Base-by-base conservation (phyloP, 257 asterid genomes). In the Ligustrum vulgare region DNA sequence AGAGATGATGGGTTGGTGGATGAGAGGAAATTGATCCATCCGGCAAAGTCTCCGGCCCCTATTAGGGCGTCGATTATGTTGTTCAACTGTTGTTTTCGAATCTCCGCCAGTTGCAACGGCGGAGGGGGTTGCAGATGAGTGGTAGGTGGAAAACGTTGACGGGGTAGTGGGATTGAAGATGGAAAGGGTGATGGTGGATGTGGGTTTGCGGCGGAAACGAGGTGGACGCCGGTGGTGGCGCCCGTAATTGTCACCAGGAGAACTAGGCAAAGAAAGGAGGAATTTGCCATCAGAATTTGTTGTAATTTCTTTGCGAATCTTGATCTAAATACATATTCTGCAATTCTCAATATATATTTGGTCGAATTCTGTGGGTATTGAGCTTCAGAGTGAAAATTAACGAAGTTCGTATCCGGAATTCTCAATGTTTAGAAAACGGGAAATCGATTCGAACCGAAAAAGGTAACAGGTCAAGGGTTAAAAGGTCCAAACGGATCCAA, bases 11-110 rank as follows among this genome's bases (percentile, higher is more conserved):
- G 66, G 75, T 89, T 81, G 75, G 91, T 37, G 43, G 85, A 60
- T 63, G 93, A 80, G 8, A 91, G 82, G 15, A 87, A 58, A 77
- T 83, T 85, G 2, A 84, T 87, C 95, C 95, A 91, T 1, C 86
- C 89, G 15, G 87, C 84, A 74, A 86, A 89, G 75, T 84, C 88
- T 20, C 90, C 91, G 8, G 85, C 86, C 31, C 91, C 90, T 0
- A 87, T 77, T 37, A 91, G 79, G 0, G 94, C 91, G 80, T 87
- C 87, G 65, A 89, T 65, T 64, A 91, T 82, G 85, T 84, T 84
- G 70, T 56, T 77, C 33, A 87, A 75, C 58, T 86, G 93, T n/a
- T 79, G 80, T 51, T 77, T 70, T 75, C 78, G 78, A 35, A 64
- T 37, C 18, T 80, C 85, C 39, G 58, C 39, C 31, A 28, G 79